Evolutionary conservation across 768 basidiomycete genomes (phyloP), one percentile per base, ranked within the genome.

Genomic region (Phlegmacium glaucopus): DNA sequence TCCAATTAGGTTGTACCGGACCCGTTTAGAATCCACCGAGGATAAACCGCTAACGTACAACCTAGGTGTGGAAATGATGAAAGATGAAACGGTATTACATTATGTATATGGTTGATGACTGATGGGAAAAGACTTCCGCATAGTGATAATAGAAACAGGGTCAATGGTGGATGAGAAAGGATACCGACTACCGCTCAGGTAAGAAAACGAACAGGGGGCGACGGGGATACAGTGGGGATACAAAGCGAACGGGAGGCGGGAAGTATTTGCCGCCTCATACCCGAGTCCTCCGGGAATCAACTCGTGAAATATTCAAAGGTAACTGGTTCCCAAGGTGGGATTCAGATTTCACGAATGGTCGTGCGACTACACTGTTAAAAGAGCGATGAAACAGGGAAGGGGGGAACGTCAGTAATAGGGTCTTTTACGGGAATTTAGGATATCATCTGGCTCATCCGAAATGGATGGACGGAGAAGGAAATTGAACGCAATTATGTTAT

Each of bases 261-360:
- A 4, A 10, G 28, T 22, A 29, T 12, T 22, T 44, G 37, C 13
- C 18, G 15, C 9, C n/a, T 37, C 18, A 29, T 27, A 7, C 17
- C 49, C 54, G 54, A 52, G 39, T 45, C 52, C 51, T 51, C 52
- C 40, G 29, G 38, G 18, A 42, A 45, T 32, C n/a, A n/a, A 56
- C 58, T 43, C 64, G 68, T 28, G 70, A 70, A 53, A 80, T 65
- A 51, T 72, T 68, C 52, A 84, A 65, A 42, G 82, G 82, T 77
- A 82, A 79, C 64, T 78, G 80, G 64, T 79, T 80, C 42, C 80
- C 79, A 45, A 72, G 59, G 42, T 69, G 62, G n/a, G 74, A 70
- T 52, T 73, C 70, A 34, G 77, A 78, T 59, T 75, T 78, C 47
- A 82, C 77, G 57, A 79, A 74, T 17, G 80, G 81, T 47, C 77